Evolutionary conservation across 352 stramenopile genomes (phyloP).

Genomic region (Pythium apleroticum): DNA sequence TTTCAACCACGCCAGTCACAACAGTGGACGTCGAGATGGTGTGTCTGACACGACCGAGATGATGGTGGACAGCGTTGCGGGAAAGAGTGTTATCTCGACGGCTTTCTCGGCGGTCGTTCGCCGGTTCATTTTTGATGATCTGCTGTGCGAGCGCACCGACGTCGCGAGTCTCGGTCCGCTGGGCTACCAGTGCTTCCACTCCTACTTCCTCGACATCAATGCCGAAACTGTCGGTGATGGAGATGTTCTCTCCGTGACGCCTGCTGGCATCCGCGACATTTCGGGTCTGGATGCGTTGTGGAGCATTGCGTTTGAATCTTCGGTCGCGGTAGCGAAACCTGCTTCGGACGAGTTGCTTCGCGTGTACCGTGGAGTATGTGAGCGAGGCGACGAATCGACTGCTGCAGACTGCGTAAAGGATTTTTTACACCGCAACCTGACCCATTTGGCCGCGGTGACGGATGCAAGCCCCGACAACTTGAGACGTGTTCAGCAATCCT

Average conservation of each 20-base stretch:
- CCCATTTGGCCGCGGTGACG: conserved; percentile 53
- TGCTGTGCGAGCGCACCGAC: conserved; percentile 80
- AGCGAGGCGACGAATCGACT: conserved; percentile 34
- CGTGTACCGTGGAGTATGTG: conserved; percentile 70
- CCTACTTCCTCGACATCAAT: conserved; percentile 84
- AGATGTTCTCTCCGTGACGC: background rate
- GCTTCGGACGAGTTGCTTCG: conserved; percentile 77
- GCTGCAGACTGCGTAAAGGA: conserved; percentile 56
- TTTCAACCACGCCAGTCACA: conserved; percentile 72
- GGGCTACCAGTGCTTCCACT: conserved; percentile 88
- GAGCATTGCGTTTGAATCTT: conserved; percentile 79
- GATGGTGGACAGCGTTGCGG: conserved; percentile 5
- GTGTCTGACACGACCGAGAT: conserved; percentile 11
- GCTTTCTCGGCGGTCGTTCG: conserved; percentile 80
- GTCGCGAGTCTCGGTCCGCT: conserved; percentile 67
- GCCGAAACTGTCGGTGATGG: conserved; percentile 14
- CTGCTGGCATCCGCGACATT: conserved; percentile 25
- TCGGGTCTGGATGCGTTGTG: conserved; percentile 82
- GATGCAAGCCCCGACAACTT: conserved; percentile 52
- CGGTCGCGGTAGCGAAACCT: conserved; percentile 72
- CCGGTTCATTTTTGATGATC: conserved; percentile 79
- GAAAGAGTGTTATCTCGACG: conserved; percentile 53
- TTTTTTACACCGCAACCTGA: conserved; percentile 81
- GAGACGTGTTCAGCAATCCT: conserved; percentile 77
- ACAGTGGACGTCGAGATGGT: conserved; percentile 3